These are phyloP conservation scores for Pseudocercospora cruenta DNA, from an alignment of 2,329 filamentous ascomycete species.

Conservation along the genomic window DNA sequence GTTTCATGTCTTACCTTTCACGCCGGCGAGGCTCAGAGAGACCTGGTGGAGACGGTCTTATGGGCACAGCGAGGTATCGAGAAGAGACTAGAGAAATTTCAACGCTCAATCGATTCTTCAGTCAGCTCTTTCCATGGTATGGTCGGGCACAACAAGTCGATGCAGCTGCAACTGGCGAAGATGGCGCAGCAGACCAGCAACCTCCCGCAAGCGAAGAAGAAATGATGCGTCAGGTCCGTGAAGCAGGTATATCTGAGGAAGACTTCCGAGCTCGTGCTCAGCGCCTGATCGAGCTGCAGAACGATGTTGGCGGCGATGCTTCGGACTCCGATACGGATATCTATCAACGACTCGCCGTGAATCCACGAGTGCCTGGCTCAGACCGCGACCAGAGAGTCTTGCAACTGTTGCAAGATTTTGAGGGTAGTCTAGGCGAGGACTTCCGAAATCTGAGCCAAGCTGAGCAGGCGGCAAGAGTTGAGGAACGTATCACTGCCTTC, in stretches of 20 bases:
- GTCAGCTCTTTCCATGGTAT: conserved; percentile 37
- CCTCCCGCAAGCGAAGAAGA: conserved; percentile 32
- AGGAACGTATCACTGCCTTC: background rate
- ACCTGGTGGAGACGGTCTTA: conserved; percentile 2
- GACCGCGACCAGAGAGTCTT: background rate
- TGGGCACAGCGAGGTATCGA: conserved; percentile 7
- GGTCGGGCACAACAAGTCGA: conserved; percentile 8
- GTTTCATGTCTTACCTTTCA: conserved; percentile 20
- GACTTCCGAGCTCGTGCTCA: conserved; percentile 11
- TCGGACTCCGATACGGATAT: background rate
- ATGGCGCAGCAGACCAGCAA: conserved; percentile 13
- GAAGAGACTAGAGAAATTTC: conserved; percentile 33
- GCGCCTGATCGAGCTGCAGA: conserved; percentile 13
- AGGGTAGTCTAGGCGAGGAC: background rate
- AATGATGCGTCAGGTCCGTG: conserved; percentile 34
- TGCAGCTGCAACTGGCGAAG: conserved; percentile 13
- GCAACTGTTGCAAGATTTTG: conserved; percentile 1
- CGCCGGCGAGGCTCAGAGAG: background rate
- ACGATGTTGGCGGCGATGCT: background rate
- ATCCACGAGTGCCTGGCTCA: background rate
- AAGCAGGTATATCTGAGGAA: conserved; percentile 29
- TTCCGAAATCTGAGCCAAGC: background rate
- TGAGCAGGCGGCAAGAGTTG: background rate
- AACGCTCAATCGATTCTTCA: conserved; percentile 35
- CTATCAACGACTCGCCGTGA: background rate